Conservation (phyloP, 148 eudicot species). For the Dianthus caryophyllus region DNA sequence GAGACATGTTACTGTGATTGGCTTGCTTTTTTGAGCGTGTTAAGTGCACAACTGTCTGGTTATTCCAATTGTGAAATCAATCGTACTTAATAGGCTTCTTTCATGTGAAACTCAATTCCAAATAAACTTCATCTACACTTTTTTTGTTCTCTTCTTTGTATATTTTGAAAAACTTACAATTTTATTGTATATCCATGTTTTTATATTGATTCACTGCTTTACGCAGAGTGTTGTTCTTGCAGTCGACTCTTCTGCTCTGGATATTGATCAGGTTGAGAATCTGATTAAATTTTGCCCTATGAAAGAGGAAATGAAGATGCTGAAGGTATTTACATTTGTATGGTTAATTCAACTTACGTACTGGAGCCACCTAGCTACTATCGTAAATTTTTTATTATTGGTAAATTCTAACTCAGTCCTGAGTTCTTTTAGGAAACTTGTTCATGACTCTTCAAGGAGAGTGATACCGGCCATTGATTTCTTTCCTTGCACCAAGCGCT, state of each 20-base stretch:
- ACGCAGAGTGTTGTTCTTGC: slow-evolving; percentile 78
- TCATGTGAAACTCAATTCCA: not conserved
- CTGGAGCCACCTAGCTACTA: not conserved
- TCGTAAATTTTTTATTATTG: not conserved
- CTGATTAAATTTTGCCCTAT: slow-evolving; percentile 91
- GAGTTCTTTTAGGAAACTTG: not conserved
- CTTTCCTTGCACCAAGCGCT: too few species aligned
- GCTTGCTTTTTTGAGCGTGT: not conserved
- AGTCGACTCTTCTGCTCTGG: slow-evolving; percentile 74
- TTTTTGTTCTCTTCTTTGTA: too few species aligned
- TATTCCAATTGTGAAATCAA: not conserved
- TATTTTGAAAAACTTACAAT: too few species aligned
- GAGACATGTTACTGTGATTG: not conserved
- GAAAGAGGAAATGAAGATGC: slow-evolving; percentile 90
- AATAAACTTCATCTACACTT: not conserved
- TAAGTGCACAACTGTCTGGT: not conserved
- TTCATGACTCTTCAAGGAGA: not conserved
- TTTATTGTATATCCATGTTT: not conserved
- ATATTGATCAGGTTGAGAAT: slow-evolving; percentile 96
- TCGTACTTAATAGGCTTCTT: not conserved
- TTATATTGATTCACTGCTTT: not conserved
- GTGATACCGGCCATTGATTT: too few species aligned
- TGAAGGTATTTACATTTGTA: slow-evolving; percentile 62
- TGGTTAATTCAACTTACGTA: too few species aligned
- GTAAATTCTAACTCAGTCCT: not conserved